Base-by-base conservation (phyloP, 768 basidiomycete genomes). In the Macrolepiota dolichaula region DNA sequence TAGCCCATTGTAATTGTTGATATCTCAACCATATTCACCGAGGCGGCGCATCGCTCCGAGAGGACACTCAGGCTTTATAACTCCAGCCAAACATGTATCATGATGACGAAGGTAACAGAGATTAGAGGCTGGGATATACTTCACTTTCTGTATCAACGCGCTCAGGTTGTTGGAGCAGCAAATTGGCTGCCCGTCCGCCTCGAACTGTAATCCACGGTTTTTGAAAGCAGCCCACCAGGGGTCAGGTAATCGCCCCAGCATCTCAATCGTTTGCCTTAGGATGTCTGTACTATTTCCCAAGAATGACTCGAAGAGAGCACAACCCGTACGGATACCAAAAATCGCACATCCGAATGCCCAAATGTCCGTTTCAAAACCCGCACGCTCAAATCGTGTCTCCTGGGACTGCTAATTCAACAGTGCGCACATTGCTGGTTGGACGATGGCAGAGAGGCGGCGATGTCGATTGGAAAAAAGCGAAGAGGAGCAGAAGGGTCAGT, bases 291-390 rank as follows among this genome's bases (percentile, higher is more conserved):
- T 17, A 42, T 17, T 42, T 58, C 59, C 73, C 2, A 78, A 60
- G 61, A 77, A 76, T 10, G 74, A 22, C 9, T 77, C 77, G 59
- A 79, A 80, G 51, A 79, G 75, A 25, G 78, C 59, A 40, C 64
- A 71, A 3, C 78, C 77, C 27, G 78, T 74, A 19, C 77, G 73
- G 58, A 79, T 76, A 66, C 79, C 73, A 62, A 76, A 80, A 62
- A 79, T 73, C 51, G 71, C 61, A 64, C 79, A 81, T 59, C 63
- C 79, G 19, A 80, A 67, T 2, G 71, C 66, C 79, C 79, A 80
- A 36, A 80, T 63, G 62, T 79, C 77, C 12, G 79, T 42, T 51
- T 61, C 64, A 38, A 71, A 51, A 35, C 70, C 67, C 4, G 59
- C 58, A 3, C 62, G 51, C 11, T 74, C 78, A 63, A 77, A 78